These are phyloP conservation scores for Apocynum venetum DNA, from an alignment of 257 asterid species.

Conservation along the genomic window DNA sequence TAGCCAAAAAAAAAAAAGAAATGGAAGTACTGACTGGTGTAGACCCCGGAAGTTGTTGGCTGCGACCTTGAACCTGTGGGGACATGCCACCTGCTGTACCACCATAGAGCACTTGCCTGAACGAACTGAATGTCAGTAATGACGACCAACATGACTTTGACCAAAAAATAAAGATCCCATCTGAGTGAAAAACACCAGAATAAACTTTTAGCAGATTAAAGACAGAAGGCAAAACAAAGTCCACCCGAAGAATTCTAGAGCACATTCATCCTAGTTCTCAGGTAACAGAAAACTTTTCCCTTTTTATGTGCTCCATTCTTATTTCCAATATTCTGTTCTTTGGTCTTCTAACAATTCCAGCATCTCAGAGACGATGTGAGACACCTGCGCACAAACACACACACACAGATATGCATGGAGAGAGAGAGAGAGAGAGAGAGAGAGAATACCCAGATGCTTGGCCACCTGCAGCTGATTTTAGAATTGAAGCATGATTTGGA, in stretches of 20 bases:
- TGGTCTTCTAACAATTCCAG: neutral
- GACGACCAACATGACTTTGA: conserved; percentile 7
- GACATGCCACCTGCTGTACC: conserved; percentile 81
- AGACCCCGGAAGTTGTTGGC: conserved; percentile 94
- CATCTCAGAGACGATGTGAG: neutral
- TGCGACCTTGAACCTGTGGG: conserved; percentile 83
- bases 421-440: neutral
- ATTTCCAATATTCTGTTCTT: neutral
- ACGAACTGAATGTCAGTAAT: conserved; percentile 12
- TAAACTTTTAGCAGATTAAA: neutral
- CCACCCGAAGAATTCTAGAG: neutral
- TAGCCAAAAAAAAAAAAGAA: neutral
- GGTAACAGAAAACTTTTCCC: neutral
- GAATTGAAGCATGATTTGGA: conserved; percentile 79
- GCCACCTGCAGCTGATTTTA: conserved; percentile 82
- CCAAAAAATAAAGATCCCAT: neutral
- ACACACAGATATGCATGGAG: too few species aligned
- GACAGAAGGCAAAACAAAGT: neutral
- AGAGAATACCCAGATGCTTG: conserved; percentile 76
- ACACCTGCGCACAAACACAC: neutral
- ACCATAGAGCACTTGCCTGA: conserved; percentile 86
- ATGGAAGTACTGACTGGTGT: conserved; percentile 59
- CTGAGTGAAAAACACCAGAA: neutral
- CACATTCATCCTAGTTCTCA: neutral
- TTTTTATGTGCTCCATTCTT: neutral